Base-by-base conservation (phyloP, 2,329 filamentous ascomycete genomes). In the Rutstroemia sp. region DNA sequence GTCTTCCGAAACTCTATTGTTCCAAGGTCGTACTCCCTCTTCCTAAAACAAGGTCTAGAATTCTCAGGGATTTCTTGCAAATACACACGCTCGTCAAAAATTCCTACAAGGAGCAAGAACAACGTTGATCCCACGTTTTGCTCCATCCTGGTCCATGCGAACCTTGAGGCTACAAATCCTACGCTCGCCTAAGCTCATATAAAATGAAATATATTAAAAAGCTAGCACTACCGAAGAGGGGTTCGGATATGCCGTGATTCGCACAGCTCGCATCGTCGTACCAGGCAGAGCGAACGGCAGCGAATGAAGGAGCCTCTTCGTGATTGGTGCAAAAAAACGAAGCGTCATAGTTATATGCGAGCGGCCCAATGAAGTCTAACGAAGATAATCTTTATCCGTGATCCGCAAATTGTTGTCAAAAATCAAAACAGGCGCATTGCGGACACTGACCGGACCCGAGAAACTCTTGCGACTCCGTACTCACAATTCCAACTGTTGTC, bases 211-310 rank as follows among this genome's bases (percentile, higher is more conserved):
- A 34, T 34, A 34, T 34, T 34, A 34, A 52, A 16, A 16, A 3
- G 19, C 21, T 54, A 30, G 27, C 52, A 56, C 51, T 58, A 56
- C 56, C 52, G 52, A 58, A 36, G 47, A 50, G 49, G 46, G 46
- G 45, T 30, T 30, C 52, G 56, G 56, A 50, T 49, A 27, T 58
- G 56, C 56, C 52, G 56, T 58, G 52, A 58, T 50, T 58, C 38
- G 56, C 56, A 45, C 39, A 23, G 42, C 19, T 40, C n/a, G 21
- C 25, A 39, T 27, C 16, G 4, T 42, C 30, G 30, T 34, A 34
- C 30, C 10, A 34, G 30, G 30, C 10, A 36, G 25, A 53, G 19
- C 16, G 39, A 42, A 42, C n/a, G 19, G 39, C 16, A 53, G 19
- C 34, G 30, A 5, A 42, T 36, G 2, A 7, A 8, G 19, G 16